Evolutionary conservation across 345 rosid genomes (phyloP).

Genomic region (Acer yangbiense): DNA sequence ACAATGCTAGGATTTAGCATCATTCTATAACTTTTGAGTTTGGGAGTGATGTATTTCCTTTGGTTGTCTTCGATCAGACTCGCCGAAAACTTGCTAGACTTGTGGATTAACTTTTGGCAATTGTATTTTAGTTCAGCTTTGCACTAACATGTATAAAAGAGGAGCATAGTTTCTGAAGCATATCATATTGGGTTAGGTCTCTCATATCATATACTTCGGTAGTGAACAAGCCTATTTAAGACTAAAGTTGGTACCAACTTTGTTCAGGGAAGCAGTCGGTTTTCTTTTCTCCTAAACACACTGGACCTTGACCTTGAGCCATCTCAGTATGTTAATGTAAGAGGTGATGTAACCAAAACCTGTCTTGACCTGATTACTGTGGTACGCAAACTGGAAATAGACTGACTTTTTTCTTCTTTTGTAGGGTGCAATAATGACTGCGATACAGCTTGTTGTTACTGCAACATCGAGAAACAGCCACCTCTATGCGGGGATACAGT

Average conservation of each 20-base stretch:
- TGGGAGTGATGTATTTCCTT: neutral
- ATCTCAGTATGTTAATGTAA: slow-evolving; percentile 39
- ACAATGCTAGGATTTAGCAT: neutral
- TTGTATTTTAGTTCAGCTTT: too few species aligned
- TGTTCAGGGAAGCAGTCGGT: slow-evolving; percentile 33
- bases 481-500: slow-evolving; percentile 62
- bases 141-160: neutral
- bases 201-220: slow-evolving; percentile 19
- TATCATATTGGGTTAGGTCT: slow-evolving; percentile 32
- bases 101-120: too few species aligned
- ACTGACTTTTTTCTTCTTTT: neutral
- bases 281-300: slow-evolving; percentile 11
- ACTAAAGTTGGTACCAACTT: neutral
- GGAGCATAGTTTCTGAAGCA: slow-evolving; percentile 4
- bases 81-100: neutral
- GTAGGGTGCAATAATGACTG: slow-evolving; percentile 81
- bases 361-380: neutral
- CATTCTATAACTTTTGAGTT: neutral
- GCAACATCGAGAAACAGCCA: slow-evolving; percentile 64
- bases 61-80: neutral
- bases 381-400: neutral
- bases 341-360: slow-evolving; percentile 39
- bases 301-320: slow-evolving; percentile 23
- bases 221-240: slow-evolving; percentile 15
- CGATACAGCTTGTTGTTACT: slow-evolving; percentile 72